phyloP scores from a whole-genome alignment of 2,329 filamentous ascomycete genomes.

The Leptodontidium sp. region DNA sequence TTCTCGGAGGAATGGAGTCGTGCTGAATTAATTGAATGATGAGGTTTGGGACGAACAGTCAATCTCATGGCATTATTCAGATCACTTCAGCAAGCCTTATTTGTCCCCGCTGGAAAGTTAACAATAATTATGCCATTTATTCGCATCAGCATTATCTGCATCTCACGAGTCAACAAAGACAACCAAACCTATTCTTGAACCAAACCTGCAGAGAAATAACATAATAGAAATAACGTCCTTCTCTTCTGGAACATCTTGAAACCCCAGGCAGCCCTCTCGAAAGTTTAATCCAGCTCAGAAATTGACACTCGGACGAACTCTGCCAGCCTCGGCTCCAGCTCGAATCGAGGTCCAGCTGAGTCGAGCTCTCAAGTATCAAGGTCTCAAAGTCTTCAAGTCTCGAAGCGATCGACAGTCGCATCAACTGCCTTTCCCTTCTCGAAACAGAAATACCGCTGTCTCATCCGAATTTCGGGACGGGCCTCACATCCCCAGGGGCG shows the following conservation, averaged over 20 bases:
- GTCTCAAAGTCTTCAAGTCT: background rate
- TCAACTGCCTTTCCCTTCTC: constrained; percentile 6
- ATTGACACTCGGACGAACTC: constrained; percentile 7
- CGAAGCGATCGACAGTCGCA: constrained; percentile 3
- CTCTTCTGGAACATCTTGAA: constrained; percentile 10
- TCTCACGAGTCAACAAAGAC: constrained; percentile 2
- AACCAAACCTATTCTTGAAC: background rate
- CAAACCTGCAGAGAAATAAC: background rate
- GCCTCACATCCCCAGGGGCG: constrained; percentile 5
- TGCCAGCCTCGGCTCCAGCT: background rate
- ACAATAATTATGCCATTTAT: background rate
- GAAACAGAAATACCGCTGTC: constrained; percentile 7
- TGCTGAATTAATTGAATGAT: background rate
- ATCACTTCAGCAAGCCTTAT: background rate
- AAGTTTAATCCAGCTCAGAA: background rate
- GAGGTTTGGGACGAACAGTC: constrained; percentile 11
- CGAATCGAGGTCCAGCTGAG: no score
- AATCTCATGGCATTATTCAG: background rate
- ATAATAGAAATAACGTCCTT: background rate
- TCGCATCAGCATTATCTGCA: background rate
- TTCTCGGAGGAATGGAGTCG: background rate
- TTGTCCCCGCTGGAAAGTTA: background rate
- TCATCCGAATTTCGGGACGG: constrained; percentile 18
- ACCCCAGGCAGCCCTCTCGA: background rate
- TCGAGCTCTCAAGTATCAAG: no score